These are phyloP conservation scores for Sarocladiaceae sp. DNA, from an alignment of 2,329 filamentous ascomycete species.

Conservation along the genomic window DNA sequence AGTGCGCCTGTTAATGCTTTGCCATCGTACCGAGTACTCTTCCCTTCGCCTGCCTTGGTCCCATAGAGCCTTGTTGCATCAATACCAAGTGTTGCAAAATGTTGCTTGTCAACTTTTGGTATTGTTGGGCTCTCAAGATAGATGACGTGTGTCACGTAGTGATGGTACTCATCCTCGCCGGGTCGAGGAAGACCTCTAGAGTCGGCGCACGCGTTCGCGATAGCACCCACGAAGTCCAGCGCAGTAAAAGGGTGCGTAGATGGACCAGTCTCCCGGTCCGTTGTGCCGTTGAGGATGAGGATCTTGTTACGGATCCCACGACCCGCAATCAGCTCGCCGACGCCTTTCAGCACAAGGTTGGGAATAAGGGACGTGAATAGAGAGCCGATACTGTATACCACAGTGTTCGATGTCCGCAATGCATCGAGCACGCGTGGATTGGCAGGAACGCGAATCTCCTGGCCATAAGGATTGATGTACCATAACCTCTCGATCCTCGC, in stretches of 20 bases:
- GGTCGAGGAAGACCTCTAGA: conserved; percentile 49
- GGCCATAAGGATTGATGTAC: conserved; percentile 99
- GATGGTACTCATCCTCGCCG: conserved; percentile 45
- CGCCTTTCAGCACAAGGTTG: conserved; percentile 69
- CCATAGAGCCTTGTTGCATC: conserved; percentile 76
- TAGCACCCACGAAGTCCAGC: conserved; percentile 75
- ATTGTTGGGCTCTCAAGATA: conserved; percentile 69
- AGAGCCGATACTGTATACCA: conserved; percentile 92
- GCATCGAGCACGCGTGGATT: conserved; percentile 77
- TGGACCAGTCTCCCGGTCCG: conserved; percentile 85
- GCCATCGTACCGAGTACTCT: conserved; percentile 66
- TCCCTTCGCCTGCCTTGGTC: conserved; percentile 40
- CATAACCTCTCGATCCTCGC: conserved; percentile 77
- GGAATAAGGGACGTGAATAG: conserved; percentile 88
- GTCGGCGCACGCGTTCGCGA: conserved; percentile 69
- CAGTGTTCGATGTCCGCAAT: conserved; percentile 57
- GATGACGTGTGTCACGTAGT: conserved; percentile 80
- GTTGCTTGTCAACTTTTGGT: conserved; percentile 65
- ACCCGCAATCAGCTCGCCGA: conserved; percentile 55
- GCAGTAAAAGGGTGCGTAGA: conserved; percentile 61
- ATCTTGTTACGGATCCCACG: conserved; percentile 62
- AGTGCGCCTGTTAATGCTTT: conserved; percentile 70
- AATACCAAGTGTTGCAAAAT: conserved; percentile 64
- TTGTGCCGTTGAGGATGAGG: conserved; percentile 76
- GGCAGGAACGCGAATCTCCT: conserved; percentile 81